Percentiles rank a stretch among this genome's conserved stretches.
Conservation (phyloP, 78 protist species). For the Emiliania huxleyi region DNA sequence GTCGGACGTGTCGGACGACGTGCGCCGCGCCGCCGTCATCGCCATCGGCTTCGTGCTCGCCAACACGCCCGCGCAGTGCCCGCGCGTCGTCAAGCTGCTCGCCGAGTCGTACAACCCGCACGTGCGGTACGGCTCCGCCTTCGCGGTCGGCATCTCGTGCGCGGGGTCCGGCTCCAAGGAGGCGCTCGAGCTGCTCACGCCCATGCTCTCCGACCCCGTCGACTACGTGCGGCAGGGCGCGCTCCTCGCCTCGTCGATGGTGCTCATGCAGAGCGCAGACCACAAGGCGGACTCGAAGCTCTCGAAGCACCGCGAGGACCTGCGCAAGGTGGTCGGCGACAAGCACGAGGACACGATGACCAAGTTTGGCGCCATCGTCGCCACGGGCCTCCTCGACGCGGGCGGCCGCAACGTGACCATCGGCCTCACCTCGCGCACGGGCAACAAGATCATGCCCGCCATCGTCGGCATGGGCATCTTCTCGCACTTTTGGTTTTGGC, state of each 20-base stretch:
- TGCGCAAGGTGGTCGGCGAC: constrained; percentile 63
- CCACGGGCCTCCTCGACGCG: constrained; percentile 95
- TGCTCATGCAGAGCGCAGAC: constrained; percentile 80
- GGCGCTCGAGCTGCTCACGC: constrained; percentile 64
- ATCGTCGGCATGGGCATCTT: constrained; percentile 83
- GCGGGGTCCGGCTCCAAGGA: constrained; percentile 92
- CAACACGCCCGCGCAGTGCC: constrained; percentile 76
- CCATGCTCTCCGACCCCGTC: constrained; percentile 77
- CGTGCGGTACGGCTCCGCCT: constrained; percentile 96
- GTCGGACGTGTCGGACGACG: constrained; percentile 95
- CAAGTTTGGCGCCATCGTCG: constrained; percentile 96
- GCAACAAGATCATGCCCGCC: constrained; percentile 22
- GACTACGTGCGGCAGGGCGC: constrained; percentile 86
- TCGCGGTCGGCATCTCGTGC: constrained; percentile 96
- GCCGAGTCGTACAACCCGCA: constrained; percentile 93
- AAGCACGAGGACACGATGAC: constrained; percentile 88
- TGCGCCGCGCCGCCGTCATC: constrained; percentile 96
- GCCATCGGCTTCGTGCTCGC: constrained; percentile 90
- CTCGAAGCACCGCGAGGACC: constrained; percentile 44
- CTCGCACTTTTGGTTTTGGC: constrained; percentile 98
- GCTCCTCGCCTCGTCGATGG: constrained; percentile 88
- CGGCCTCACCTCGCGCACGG: constrained; percentile 38
- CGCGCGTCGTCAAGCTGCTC: constrained; percentile 31
- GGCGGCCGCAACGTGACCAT: constrained; percentile 96
- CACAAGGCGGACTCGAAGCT: constrained; percentile 62